Percentiles rank a stretch among this genome's conserved stretches.
phyloP scores from a whole-genome alignment of 495 filamentous ascomycete species.

The Sphaerosporella brunnea region DNA sequence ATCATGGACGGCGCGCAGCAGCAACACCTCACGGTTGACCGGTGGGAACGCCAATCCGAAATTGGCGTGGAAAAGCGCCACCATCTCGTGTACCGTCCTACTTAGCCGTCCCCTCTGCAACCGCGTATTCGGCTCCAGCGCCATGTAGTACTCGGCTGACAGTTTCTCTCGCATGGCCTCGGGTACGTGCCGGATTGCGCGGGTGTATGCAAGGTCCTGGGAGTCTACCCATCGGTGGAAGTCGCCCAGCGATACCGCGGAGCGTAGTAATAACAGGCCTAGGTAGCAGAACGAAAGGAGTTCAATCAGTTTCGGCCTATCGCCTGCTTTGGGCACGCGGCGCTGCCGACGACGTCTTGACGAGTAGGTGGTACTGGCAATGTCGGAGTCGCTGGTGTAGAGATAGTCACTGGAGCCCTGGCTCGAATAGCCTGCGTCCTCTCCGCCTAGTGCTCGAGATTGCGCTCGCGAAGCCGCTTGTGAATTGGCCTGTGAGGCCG shows the following conservation, averaged over 20 bases:
- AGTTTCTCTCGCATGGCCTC: slow-evolving; percentile 47
- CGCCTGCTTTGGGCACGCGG: slow-evolving; percentile 18
- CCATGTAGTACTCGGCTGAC: slow-evolving; percentile 38
- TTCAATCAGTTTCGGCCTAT: slow-evolving; percentile 42
- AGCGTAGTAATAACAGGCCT: slow-evolving; percentile 42
- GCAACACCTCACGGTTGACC: slow-evolving; percentile 47
- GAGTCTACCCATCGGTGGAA: slow-evolving; percentile 35
- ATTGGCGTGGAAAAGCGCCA: slow-evolving; percentile 43
- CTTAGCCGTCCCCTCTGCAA: slow-evolving; percentile 42
- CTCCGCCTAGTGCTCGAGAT: not conserved
- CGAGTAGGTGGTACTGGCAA: slow-evolving; percentile 11
- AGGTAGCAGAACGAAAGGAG: slow-evolving; percentile 51
- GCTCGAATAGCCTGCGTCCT: slow-evolving; percentile 10
- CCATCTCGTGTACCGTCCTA: slow-evolving; percentile 39
- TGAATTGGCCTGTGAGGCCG: not conserved
- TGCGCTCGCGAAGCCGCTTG: not conserved
- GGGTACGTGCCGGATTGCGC: slow-evolving; percentile 38
- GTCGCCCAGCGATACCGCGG: slow-evolving; percentile 46
- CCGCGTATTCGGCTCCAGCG: slow-evolving; percentile 34
- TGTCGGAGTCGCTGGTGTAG: slow-evolving; percentile 19
- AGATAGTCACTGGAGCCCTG: slow-evolving; percentile 17
- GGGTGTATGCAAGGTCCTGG: slow-evolving; percentile 26
- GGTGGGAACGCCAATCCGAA: slow-evolving; percentile 56
- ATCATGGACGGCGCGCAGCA: slow-evolving; percentile 51
- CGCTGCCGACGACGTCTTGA: slow-evolving; percentile 9